These are phyloP conservation scores for Gossypium ekmanianum DNA, from an alignment of 345 rosid genomes.

Conservation along the genomic window DNA sequence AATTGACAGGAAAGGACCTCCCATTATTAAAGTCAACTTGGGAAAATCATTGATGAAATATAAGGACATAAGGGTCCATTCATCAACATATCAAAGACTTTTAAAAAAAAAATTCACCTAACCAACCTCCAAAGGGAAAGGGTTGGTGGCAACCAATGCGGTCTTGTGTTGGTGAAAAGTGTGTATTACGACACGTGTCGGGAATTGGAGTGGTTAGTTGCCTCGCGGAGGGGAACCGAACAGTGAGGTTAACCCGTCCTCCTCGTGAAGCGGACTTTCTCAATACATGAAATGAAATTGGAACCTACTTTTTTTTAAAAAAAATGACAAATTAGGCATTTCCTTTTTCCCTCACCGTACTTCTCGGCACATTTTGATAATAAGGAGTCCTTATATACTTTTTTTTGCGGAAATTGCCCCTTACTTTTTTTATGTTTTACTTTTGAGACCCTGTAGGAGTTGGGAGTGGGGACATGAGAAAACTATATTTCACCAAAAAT, in stretches of 20 bases:
- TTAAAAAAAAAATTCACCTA: neutral
- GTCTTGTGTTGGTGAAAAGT: neutral
- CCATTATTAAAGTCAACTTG: neutral
- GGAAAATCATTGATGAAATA: neutral
- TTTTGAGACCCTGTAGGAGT: neutral
- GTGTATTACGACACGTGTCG: neutral
- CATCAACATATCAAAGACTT: neutral
- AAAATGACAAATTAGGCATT: neutral
- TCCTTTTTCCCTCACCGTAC: slow-evolving; percentile 20
- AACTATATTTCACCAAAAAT: too few relatives aligned
- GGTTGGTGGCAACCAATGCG: slow-evolving; percentile 10
- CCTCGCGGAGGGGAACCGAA: neutral
- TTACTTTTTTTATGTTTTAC: neutral
- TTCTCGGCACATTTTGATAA: slow-evolving; percentile 16
- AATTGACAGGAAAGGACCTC: neutral
- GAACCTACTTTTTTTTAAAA: neutral
- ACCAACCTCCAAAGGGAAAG: neutral
- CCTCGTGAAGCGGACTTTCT: neutral
- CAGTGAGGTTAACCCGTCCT: neutral
- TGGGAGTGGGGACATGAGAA: neutral
- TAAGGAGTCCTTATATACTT: slow-evolving; percentile 23
- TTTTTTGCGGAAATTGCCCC: neutral
- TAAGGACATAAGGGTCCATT: neutral
- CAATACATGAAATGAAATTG: neutral
- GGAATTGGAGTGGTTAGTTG: neutral